A percentile compares a stretch with the other conserved stretches of the same genome.
These are phyloP conservation scores for Calonectria pseudoreteaudii DNA, from an alignment of 2,329 filamentous ascomycete genomes.

Conservation along the genomic window DNA sequence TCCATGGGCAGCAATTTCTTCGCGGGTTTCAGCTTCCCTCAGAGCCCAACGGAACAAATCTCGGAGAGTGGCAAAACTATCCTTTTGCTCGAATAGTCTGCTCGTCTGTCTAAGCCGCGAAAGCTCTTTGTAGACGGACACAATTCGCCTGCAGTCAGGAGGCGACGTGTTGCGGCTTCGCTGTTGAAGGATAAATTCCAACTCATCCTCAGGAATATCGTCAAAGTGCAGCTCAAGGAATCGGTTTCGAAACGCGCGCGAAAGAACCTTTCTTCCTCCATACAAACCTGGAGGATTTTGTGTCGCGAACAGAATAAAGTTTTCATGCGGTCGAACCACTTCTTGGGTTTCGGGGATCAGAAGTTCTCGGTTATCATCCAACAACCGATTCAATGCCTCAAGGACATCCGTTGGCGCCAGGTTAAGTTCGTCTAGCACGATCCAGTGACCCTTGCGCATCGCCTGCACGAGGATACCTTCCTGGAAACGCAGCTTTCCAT, in stretches of 20 bases:
- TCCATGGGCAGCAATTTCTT: slow-evolving; percentile 90
- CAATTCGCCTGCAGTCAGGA: slow-evolving; percentile 91
- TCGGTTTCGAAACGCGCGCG: slow-evolving; percentile 93
- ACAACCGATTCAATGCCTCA: slow-evolving; percentile 92
- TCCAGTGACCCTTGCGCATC: slow-evolving; percentile 94
- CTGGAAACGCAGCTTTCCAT: slow-evolving; percentile 89
- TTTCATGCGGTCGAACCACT: slow-evolving; percentile 88
- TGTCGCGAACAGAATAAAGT: slow-evolving; percentile 98
- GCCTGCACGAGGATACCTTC: slow-evolving; percentile 95
- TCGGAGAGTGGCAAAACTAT: slow-evolving; percentile 94
- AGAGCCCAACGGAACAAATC: slow-evolving; percentile 97
- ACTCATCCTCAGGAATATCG: slow-evolving; percentile 94
- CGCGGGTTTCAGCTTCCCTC: slow-evolving; percentile 83
- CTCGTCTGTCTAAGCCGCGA: slow-evolving; percentile 90
- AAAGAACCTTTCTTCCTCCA: slow-evolving; percentile 92
- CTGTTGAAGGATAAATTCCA: slow-evolving; percentile 91
- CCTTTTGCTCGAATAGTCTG: slow-evolving; percentile 95
- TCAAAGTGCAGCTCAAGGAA: slow-evolving; percentile 98
- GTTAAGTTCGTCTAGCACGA: slow-evolving; percentile 97
- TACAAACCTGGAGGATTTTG: slow-evolving; percentile 97
- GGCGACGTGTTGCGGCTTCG: slow-evolving; percentile 88
- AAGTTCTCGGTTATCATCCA: slow-evolving; percentile 96
- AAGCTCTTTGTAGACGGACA: slow-evolving; percentile 92
- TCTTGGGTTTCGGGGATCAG: slow-evolving; percentile 98
- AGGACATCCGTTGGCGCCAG: slow-evolving; percentile 96